Evolutionary conservation across 352 stramenopile genomes (phyloP).

Genomic region (Phytophthora pini): DNA sequence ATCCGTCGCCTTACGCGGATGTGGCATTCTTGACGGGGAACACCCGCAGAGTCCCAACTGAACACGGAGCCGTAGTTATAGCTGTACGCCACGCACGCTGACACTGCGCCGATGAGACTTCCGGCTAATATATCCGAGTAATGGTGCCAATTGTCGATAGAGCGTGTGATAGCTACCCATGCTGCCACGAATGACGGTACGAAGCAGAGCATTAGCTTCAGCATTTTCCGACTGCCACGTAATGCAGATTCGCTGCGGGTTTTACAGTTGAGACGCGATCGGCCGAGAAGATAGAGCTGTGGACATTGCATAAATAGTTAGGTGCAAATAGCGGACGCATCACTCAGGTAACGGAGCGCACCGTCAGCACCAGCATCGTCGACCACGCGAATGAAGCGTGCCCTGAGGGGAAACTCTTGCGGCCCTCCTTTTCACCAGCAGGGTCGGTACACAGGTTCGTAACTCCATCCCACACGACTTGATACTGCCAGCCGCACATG

Average conservation of each 20-base stretch:
- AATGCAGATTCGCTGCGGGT: constrained; percentile 50
- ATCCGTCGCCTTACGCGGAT: constrained; percentile 1
- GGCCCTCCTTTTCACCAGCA: constrained; percentile 60
- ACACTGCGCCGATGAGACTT: constrained; percentile 56
- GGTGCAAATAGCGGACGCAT: not conserved
- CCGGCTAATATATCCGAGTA: constrained; percentile 76
- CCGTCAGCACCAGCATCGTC: constrained; percentile 78
- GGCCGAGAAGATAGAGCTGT: constrained; percentile 74
- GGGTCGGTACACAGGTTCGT: constrained; percentile 60
- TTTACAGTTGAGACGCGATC: constrained; percentile 56
- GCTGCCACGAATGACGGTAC: constrained; percentile 59
- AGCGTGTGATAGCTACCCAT: constrained; percentile 76
- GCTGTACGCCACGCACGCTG: constrained; percentile 47
- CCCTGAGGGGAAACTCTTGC: constrained; percentile 75
- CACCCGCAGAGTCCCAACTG: constrained; percentile 48
- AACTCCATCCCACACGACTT: constrained; percentile 67
- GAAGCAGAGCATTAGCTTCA: constrained; percentile 79
- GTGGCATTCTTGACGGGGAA: constrained; percentile 45
- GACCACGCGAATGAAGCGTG: constrained; percentile 75
- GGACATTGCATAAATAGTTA: constrained; percentile 15
- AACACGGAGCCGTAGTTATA: constrained; percentile 78
- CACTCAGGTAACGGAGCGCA: not conserved
- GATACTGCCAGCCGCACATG: constrained; percentile 80
- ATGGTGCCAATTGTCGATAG: constrained; percentile 85
- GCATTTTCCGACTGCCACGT: constrained; percentile 53